Evolutionary conservation across 2,329 filamentous ascomycete species (phyloP), one percentile per base, ranked within the genome.

Genomic region (Aureobasidium sp.): DNA sequence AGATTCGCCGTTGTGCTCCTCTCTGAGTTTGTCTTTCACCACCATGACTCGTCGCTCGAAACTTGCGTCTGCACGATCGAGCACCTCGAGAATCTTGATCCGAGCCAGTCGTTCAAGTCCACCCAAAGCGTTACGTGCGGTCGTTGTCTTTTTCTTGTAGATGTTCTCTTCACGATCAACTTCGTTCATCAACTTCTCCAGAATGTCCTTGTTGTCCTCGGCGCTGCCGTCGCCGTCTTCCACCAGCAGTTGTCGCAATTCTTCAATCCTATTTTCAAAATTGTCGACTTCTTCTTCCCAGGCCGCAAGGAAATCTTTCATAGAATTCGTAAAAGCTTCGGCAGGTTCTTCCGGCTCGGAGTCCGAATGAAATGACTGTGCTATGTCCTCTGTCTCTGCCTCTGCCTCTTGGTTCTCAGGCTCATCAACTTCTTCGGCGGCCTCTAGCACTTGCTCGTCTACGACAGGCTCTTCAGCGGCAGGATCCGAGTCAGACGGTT

Each of bases 1-100:
- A 51, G 57, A 60, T 25, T 60, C 57, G 14, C 36, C 45, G 15
- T 60, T 42, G n/a, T 49, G 29, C 45, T 60, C 57, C 22, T 60
- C 57, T 17, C 29, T 36, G 34, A 60, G n/a, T 3, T 11, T 22
- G 4, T 31, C 11, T 42, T 36, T 60, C 1, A 51, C 27, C 17
- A 31, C 12, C 5, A 42, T 3, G 5, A 51, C 8, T 42, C 57
- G 22, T 14, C 25, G 57, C 22, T 44, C 57, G 39, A 60, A 60
- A 6, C n/a, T 37, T 14, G 31, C 17, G 9, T 60, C 44, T 37
- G 57, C 57, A 34, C 57, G 57, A 41, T 60, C 45, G 11, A 60
- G 27, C 6, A 60, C 45, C 15, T 60, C 31, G 14, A 31, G 25
- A 22, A 60, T 49, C 25, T 25, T 41, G 20, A 51, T 27, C 1